Evolutionary conservation across 2,329 filamentous ascomycete species (phyloP), one percentile per base, ranked within the genome.

Genomic region (Cordyceps tenuipes): DNA sequence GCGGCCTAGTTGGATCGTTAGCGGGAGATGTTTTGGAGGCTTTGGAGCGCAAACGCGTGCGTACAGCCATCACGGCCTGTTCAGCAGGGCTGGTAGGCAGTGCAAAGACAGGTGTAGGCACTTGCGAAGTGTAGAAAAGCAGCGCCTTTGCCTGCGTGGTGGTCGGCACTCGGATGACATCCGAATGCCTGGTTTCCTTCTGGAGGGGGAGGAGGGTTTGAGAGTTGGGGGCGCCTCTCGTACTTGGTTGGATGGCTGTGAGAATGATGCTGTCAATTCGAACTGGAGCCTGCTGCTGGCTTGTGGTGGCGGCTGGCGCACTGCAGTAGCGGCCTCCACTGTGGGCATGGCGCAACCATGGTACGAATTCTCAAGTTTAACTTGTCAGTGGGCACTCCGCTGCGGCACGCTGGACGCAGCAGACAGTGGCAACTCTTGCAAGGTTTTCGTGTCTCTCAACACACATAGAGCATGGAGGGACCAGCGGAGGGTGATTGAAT

Each of bases 161-260:
- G 12, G 49, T 54, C 57, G 57, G 57, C 43, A 55, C 50, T 54
- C 57, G 57, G 50, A 53, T 60, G 57, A 23, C 57, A 53, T 43
- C 57, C 57, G 57, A 60, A 49, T 44, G 47, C 36, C 41, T 41
- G 26, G 53, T 47, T 46, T 21, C 46, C 23, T 44, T 29, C 50
- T 58, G 39, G 23, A 55, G 52, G 34, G 34, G 23, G 3, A 23
- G 34, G 43, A 56, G 31, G 55, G 29, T 7, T 41, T 58, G 9
- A 13, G 34, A 29, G 34, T 36, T 51, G 46, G 55, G 55, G 55
- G 55, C 46, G 49, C 12, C 23, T 23, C 23, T 23, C 23, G 31
- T 23, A 13, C 31, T 29, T 52, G 34, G 34, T 36, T 13, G 34
- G 34, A 36, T 36, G 34, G 34, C 34, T 36, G 34, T 13, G 34